Percentiles rank a stretch among this genome's conserved stretches.
Conservation (phyloP, 2,329 filamentous ascomycete genomes). For the Metarhizium rileyi region DNA sequence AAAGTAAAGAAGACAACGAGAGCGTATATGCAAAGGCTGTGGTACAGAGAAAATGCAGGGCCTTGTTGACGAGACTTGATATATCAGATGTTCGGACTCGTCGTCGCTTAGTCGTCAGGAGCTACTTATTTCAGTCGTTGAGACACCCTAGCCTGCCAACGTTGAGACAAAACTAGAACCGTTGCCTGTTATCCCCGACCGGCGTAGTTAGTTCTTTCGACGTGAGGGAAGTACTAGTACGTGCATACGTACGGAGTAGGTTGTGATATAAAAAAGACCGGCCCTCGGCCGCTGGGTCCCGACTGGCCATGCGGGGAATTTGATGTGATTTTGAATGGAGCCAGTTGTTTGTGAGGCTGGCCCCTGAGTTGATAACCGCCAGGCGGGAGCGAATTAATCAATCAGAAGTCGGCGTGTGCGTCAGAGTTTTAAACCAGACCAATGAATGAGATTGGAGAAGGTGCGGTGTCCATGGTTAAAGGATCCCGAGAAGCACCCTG, state of each 20-base stretch:
- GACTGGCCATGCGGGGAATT: too few relatives aligned
- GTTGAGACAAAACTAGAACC: not conserved
- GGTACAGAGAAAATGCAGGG: not conserved
- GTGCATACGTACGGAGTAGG: too few relatives aligned
- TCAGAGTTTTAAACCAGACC: too few relatives aligned
- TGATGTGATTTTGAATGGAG: too few relatives aligned
- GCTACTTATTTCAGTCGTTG: not conserved
- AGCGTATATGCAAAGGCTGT: not conserved
- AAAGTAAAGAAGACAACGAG: not conserved
- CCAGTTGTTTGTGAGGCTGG: not conserved
- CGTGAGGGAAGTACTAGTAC: too few relatives aligned
- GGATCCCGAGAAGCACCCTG: too few relatives aligned
- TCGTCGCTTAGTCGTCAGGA: not conserved
- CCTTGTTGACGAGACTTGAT: slow-evolving; percentile 5
- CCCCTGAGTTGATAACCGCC: not conserved
- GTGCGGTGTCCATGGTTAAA: too few relatives aligned
- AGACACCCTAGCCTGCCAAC: not conserved
- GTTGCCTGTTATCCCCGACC: not conserved
- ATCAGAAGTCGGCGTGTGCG: not conserved
- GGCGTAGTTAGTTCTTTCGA: too few relatives aligned
- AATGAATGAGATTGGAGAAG: too few relatives aligned
- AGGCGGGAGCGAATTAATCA: not conserved
- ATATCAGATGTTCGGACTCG: slow-evolving; percentile 4
- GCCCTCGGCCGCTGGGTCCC: too few relatives aligned
- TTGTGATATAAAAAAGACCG: too few relatives aligned